These are phyloP conservation scores for Rugosomyces carneus DNA, from an alignment of 1,284 basidiomycete species.

Conservation along the genomic window DNA sequence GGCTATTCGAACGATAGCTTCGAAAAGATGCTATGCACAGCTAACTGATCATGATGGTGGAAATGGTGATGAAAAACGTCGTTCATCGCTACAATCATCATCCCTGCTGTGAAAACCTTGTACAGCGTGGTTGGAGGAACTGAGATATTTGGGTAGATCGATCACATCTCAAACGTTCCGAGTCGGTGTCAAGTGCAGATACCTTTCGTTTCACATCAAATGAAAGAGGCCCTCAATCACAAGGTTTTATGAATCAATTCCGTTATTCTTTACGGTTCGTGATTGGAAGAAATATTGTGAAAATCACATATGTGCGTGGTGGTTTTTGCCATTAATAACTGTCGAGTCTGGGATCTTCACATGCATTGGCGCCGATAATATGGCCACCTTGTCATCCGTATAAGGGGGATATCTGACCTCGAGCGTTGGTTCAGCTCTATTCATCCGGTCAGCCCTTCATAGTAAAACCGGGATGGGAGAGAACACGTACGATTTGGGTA, in stretches of 20 bases:
- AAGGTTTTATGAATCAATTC: background rate
- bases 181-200: background rate
- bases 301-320: background rate
- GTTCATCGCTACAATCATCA: background rate
- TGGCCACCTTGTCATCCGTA: conserved; percentile 25
- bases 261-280: background rate
- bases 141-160: background rate
- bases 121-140: background rate
- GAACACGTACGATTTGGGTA: conserved; percentile 46
- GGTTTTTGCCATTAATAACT: background rate
- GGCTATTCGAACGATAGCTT: background rate
- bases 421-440: conserved; percentile 48
- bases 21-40: background rate
- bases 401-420: conserved; percentile 59
- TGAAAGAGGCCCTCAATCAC: background rate
- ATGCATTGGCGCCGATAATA: conserved; percentile 14
- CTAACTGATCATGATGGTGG: background rate
- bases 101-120: background rate
- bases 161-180: background rate
- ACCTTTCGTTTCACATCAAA: background rate
- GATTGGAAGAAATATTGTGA: background rate
- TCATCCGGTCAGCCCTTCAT: background rate
- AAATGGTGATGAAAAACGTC: background rate
- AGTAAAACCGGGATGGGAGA: background rate
- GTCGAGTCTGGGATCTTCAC: conserved; percentile 8